These are phyloP conservation scores for Daedaleopsis nitida DNA, from an alignment of 768 basidiomycete species.

Conservation along the genomic window DNA sequence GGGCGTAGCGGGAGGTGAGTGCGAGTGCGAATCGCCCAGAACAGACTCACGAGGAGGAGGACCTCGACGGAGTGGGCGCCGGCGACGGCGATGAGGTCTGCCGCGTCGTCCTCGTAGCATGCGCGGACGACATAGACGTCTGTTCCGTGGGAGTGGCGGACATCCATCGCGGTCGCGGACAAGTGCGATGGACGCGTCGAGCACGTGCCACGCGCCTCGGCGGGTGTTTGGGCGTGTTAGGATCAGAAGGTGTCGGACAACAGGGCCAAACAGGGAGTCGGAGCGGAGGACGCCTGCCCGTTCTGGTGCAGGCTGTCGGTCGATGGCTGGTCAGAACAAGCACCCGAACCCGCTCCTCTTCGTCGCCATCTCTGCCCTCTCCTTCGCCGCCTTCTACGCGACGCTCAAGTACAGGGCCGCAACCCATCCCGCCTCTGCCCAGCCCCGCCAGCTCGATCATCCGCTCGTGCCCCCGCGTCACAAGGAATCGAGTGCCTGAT, in stretches of 20 bases:
- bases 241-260: slow-evolving; percentile 16
- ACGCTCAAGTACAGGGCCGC: slow-evolving; percentile 58
- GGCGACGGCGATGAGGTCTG: slow-evolving; percentile 72
- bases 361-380: slow-evolving; percentile 53
- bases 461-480: slow-evolving; percentile 67
- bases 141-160: slow-evolving; percentile 60
- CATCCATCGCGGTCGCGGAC: slow-evolving; percentile 46
- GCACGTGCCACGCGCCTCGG: slow-evolving; percentile 12
- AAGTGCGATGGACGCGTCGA: not conserved
- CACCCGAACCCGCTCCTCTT: slow-evolving; percentile 67
- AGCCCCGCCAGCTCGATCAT: slow-evolving; percentile 62
- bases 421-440: slow-evolving; percentile 59
- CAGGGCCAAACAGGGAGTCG: slow-evolving; percentile 17
- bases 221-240: slow-evolving; percentile 32
- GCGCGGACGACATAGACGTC: slow-evolving; percentile 64
- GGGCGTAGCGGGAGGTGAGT: slow-evolving; percentile 7
- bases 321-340: slow-evolving; percentile 21
- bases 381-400: slow-evolving; percentile 59
- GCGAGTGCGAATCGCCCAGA: not conserved
- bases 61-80: slow-evolving; percentile 75
- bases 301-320: not conserved
- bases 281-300: not conserved
- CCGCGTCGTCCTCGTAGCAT: slow-evolving; percentile 62
- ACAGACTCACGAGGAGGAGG: slow-evolving; percentile 56
- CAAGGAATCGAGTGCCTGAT: slow-evolving; percentile 24